Evolutionary conservation across 441 rosid species (phyloP), one percentile per base, ranked within the genome.

Genomic region (Flueggea neowawraea): DNA sequence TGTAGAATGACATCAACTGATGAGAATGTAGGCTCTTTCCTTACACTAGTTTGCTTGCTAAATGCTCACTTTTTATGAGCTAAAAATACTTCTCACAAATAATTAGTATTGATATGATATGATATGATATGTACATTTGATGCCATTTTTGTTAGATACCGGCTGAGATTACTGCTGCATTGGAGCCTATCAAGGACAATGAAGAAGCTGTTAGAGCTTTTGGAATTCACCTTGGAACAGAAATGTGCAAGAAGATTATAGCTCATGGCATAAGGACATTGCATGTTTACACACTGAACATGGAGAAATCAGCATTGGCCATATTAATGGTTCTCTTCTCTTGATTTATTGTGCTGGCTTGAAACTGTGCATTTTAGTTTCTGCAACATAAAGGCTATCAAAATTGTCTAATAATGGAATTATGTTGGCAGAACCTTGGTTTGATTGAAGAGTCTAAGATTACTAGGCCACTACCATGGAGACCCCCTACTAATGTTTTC

Each of bases 211-310:
- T 91, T 16, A 89, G 82, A 74, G 80, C 94, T 44, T 94, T 72
- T 71, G 98, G 98, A 54, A 69, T 90, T 73, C 97, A 94, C 73
- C 91, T 94, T 67, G 97, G 96, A 72, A 82, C 98, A 31, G 97
- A 94, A 75, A 94, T 87, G 91, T 94, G 97, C 80, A 84, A 73
- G 78, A 91, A 89, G 82, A 83, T 94, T 69, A 28, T 94, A 60
- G 95, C 97, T 72, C 84, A 85, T 78, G 97, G 95, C 16, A 83
- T 86, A 57, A 89, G 73, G 76, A 84, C 96, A 10, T 51, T 94
- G 68, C 99, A 94, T 79, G 90, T 95, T 33, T 95, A 95, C 69
- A 89, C 97, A 3, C 71, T 95, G 52, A 95, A 95, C 84, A 89
- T 89, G 97, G 97, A 95, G 82, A 95, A 89, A 61, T 84, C 97